These are phyloP conservation scores for Diutina neorugosa DNA, from an alignment of 1,139 yeast species.

Conservation along the genomic window DNA sequence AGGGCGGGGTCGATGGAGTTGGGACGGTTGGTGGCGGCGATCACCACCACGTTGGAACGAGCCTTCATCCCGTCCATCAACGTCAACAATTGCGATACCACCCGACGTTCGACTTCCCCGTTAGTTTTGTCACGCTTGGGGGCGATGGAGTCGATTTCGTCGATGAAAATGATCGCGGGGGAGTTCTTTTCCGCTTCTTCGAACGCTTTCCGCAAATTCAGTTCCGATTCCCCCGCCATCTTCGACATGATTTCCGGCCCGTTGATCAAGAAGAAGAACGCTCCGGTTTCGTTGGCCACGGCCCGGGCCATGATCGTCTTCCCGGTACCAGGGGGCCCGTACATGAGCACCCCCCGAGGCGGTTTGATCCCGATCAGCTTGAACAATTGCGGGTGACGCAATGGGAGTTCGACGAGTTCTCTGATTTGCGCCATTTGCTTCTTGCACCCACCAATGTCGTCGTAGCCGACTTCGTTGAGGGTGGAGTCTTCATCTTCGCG, in stretches of 20 bases:
- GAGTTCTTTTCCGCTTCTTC: conserved; percentile 99
- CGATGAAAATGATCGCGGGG: conserved; percentile 93
- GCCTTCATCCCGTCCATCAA: conserved; percentile 99
- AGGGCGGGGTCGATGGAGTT: conserved; percentile 97
- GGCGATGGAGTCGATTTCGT: conserved; percentile 97
- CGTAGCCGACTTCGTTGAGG: conserved; percentile 94
- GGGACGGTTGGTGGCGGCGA: conserved; percentile 85
- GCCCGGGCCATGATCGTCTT: conserved; percentile 99
- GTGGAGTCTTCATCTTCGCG: conserved; percentile 98
- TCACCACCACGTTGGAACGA: conserved; percentile 90
- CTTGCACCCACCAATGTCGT: conserved; percentile 97
- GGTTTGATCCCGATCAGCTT: conserved; percentile 96
- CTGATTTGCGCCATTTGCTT: conserved; percentile 98
- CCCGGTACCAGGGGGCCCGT: conserved; percentile 99
- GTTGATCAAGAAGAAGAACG: conserved; percentile 91
- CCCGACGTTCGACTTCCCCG: conserved; percentile 97
- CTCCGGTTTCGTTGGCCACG: conserved; percentile 98
- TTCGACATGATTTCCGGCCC: conserved; percentile 99
- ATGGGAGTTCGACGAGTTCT: conserved; percentile 91
- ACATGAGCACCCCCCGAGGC: conserved; percentile 94
- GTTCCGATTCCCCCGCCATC: conserved; percentile 99
- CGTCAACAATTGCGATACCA: conserved; percentile 91
- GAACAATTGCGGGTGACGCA: conserved; percentile 94
- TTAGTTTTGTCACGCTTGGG: conserved; percentile 99
- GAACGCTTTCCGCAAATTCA: conserved; percentile 92